These are phyloP conservation scores for Aspergillus sp. DNA, from an alignment of 2,329 filamentous ascomycete genomes.

Conservation along the genomic window DNA sequence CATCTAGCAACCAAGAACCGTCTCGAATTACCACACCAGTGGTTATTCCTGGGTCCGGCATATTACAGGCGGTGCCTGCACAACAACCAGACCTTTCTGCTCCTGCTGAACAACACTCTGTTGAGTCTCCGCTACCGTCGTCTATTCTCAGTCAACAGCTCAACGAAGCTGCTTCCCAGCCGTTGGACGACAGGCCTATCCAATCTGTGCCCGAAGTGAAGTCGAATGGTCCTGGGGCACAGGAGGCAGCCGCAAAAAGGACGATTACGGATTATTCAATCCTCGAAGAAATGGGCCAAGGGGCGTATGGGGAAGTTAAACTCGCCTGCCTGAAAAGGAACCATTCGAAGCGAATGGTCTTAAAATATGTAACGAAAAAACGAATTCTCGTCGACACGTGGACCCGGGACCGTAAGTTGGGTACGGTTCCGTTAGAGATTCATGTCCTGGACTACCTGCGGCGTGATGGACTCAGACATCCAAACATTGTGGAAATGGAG, in stretches of 20 bases:
- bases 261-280: conserved; percentile 84
- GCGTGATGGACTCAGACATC: conserved; percentile 56
- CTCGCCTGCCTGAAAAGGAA: conserved; percentile 76
- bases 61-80: conserved; percentile 28
- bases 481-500: conserved; percentile 61
- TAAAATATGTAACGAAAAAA: conserved; percentile 96
- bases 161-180: conserved; percentile 41
- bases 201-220: conserved; percentile 27
- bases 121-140: conserved; percentile 32
- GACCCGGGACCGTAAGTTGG: conserved; percentile 86
- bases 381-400: conserved; percentile 96
- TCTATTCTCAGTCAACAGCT: conserved; percentile 46
- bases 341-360: conserved; percentile 70
- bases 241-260: conserved; percentile 55
- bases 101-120: conserved; percentile 16
- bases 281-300: conserved; percentile 96
- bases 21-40: conserved; percentile 63
- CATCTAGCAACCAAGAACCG: conserved; percentile 45
- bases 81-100: conserved; percentile 15
- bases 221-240: conserved; percentile 14
- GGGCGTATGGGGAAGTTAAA: conserved; percentile 96
- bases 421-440: conserved; percentile 92
- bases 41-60: conserved; percentile 50
- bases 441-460: conserved; percentile 92
- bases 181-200: conserved; percentile 35